Evolutionary conservation across 164 flowering plant species (phyloP).

Genomic region (Tetracentron sinense): DNA sequence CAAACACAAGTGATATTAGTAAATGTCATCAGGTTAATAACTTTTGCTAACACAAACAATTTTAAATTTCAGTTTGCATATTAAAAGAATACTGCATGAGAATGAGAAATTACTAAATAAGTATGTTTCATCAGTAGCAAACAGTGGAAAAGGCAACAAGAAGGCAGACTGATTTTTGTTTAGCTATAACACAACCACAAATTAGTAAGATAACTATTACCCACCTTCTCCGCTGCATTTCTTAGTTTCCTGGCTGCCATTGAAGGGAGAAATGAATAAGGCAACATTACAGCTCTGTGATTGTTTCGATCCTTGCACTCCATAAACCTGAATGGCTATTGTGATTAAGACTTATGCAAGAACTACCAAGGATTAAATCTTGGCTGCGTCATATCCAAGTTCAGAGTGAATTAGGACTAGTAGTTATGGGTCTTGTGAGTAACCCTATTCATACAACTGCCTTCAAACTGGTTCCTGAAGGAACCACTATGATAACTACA

Average conservation of each 20-base stretch:
- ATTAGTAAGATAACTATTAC: conserved; percentile 1
- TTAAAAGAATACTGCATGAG: not conserved
- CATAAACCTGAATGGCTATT: conserved; percentile 64
- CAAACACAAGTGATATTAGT: not conserved
- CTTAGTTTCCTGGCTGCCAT: conserved; percentile 74
- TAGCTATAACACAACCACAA: not conserved
- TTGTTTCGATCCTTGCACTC: conserved; percentile 96
- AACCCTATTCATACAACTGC: not conserved
- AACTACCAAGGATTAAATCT: conserved; percentile 16
- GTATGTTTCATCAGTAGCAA: not conserved
- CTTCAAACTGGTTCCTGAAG: not conserved
- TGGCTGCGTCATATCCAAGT: not conserved
- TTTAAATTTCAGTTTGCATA: not conserved
- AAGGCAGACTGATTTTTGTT: not conserved
- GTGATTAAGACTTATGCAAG: conserved; percentile 27
- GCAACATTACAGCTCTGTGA: conserved; percentile 64
- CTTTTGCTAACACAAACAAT: not conserved
- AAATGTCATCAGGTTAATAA: not conserved
- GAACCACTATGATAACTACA: not conserved
- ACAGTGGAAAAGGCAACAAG: not conserved
- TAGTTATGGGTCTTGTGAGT: not conserved
- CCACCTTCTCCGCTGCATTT: conserved; percentile 78
- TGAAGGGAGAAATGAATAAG: conserved; percentile 89
- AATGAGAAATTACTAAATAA: not conserved
- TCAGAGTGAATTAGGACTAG: not conserved